These are phyloP conservation scores for Solanum stenotomum DNA, from an alignment of 257 asterid species.

Conservation along the genomic window DNA sequence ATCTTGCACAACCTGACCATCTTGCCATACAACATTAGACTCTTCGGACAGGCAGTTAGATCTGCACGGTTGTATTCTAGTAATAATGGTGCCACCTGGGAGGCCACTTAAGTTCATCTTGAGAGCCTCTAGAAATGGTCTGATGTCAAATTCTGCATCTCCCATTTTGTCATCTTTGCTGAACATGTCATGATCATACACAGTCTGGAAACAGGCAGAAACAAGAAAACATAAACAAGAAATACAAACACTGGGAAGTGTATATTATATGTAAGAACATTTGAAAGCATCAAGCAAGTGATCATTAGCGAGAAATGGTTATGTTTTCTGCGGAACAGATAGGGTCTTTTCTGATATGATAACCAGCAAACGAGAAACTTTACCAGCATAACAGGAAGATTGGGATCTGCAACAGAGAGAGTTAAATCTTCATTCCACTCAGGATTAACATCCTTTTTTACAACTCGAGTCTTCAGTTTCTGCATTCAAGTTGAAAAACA, in stretches of 20 bases:
- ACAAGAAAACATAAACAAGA: neutral
- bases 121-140: constrained; percentile 25
- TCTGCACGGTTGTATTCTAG: constrained; percentile 21
- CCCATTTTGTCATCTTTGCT: constrained; percentile 46
- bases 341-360: neutral
- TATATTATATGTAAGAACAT: neutral
- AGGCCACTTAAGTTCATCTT: constrained; percentile 25
- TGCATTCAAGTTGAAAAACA: constrained; percentile 17
- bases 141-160: constrained; percentile 37
- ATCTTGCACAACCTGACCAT: constrained; percentile 28
- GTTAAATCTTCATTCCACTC: constrained; percentile 91
- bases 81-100: constrained; percentile 26
- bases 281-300: neutral
- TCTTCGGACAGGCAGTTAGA: constrained; percentile 35
- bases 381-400: constrained; percentile 41
- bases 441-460: constrained; percentile 71
- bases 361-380: constrained; percentile 5
- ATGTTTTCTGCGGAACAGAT: neutral
- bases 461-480: constrained; percentile 79
- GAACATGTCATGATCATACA: constrained; percentile 41
- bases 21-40: constrained; percentile 22
- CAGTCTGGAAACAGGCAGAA: constrained; percentile 20
- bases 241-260: neutral
- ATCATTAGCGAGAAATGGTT: neutral
- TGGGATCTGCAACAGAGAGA: constrained; percentile 51